These are phyloP conservation scores for Hypomyces perniciosus DNA, from an alignment of 2,329 filamentous ascomycete species.

Conservation along the genomic window DNA sequence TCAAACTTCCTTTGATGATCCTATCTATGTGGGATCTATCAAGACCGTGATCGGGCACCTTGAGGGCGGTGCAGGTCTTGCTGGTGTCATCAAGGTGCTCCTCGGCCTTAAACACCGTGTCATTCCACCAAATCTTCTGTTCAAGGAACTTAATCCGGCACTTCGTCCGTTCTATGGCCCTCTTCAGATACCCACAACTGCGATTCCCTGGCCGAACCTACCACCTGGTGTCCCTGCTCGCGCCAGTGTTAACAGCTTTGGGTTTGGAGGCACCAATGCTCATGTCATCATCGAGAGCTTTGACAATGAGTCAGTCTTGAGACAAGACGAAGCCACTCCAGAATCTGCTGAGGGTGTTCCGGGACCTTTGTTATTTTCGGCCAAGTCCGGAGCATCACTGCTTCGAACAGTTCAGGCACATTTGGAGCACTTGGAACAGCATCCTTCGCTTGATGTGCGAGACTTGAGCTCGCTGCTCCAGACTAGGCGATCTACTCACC, in stretches of 20 bases:
- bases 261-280: conserved; percentile 29
- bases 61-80: conserved; percentile 6
- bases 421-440: too few relatives aligned
- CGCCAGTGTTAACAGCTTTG: conserved; percentile 32
- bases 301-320: background rate
- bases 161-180: conserved; percentile 11
- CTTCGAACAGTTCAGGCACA: background rate
- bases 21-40: conserved; percentile 5
- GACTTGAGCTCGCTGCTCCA: too few relatives aligned
- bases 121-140: conserved; percentile 21
- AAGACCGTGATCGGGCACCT: conserved; percentile 15
- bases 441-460: too few relatives aligned
- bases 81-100: conserved; percentile 9
- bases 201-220: conserved; percentile 18
- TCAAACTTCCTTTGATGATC: background rate
- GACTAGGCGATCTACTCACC: too few relatives aligned
- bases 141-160: conserved; percentile 9
- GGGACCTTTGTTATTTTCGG: background rate
- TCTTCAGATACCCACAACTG: conserved; percentile 17
- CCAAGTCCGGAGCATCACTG: background rate
- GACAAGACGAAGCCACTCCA: too few relatives aligned
- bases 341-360: too few relatives aligned
- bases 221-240: conserved; percentile 7
- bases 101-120: conserved; percentile 8
- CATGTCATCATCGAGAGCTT: background rate